Evolutionary conservation across 2,329 filamentous ascomycete species (phyloP).

Genomic region (Ceratocystis colombiana): DNA sequence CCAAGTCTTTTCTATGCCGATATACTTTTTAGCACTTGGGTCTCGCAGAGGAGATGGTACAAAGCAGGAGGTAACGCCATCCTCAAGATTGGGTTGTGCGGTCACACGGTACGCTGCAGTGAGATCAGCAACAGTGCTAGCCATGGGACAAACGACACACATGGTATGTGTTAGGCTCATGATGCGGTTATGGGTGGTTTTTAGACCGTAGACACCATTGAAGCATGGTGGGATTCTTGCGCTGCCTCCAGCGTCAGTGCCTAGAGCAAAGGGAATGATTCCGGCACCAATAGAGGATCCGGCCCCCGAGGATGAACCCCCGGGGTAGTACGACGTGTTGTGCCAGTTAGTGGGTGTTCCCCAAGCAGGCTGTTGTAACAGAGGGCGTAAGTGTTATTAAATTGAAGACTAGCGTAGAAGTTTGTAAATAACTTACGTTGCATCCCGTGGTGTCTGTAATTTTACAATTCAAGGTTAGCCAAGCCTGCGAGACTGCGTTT

Average conservation of each 20-base stretch:
- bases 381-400: background rate
- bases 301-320: constrained; percentile 69
- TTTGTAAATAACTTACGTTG: constrained; percentile 42
- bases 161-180: constrained; percentile 45
- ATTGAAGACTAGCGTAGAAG: background rate
- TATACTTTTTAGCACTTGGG: constrained; percentile 43
- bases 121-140: constrained; percentile 65
- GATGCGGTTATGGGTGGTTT: constrained; percentile 64
- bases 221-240: constrained; percentile 64
- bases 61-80: constrained; percentile 53
- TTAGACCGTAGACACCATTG: constrained; percentile 74
- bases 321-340: constrained; percentile 66
- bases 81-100: constrained; percentile 57
- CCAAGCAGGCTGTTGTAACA: constrained; percentile 41
- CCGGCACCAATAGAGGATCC: constrained; percentile 61
- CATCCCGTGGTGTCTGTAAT: constrained; percentile 65
- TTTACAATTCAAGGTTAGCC: background rate
- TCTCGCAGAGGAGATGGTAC: constrained; percentile 43
- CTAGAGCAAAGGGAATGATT: constrained; percentile 63
- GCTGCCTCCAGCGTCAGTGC: constrained; percentile 66
- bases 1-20: constrained; percentile 58
- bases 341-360: constrained; percentile 71
- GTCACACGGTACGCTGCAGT: constrained; percentile 74
- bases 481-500: background rate
- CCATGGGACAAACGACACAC: constrained; percentile 63